Conservation (phyloP, 2,329 filamentous ascomycete genomes). For the Fusarium fujikuroi region DNA sequence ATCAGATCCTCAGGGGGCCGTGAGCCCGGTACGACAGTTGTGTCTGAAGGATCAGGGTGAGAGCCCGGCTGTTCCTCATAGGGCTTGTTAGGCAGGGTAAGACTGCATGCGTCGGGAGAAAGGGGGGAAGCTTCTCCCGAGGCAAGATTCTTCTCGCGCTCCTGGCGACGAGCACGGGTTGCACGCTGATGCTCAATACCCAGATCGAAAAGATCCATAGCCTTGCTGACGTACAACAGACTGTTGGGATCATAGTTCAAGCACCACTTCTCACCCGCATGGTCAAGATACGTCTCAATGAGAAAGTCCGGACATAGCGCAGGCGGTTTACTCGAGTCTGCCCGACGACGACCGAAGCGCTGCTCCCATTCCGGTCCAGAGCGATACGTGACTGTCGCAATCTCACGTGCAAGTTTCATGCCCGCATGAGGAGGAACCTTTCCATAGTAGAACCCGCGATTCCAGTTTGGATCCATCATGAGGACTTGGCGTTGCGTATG, state of each 20-base stretch:
- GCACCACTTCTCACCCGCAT: constrained; percentile 98
- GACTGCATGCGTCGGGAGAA: constrained; percentile 66
- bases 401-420: constrained; percentile 98
- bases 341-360: constrained; percentile 87
- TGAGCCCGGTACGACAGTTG: constrained; percentile 47
- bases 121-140: constrained; percentile 63
- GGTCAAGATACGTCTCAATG: constrained; percentile 97
- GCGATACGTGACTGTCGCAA: constrained; percentile 96
- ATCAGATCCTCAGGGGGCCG: constrained; percentile 83
- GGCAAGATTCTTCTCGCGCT: constrained; percentile 68
- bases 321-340: constrained; percentile 86
- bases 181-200: constrained; percentile 75
- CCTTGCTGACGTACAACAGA: constrained; percentile 94
- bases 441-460: constrained; percentile 92
- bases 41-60: constrained; percentile 48
- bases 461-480: constrained; percentile 99
- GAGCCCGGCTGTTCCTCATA: constrained; percentile 83
- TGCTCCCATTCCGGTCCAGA: constrained; percentile 98
- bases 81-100: constrained; percentile 83
- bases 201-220: constrained; percentile 98
- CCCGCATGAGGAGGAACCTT: constrained; percentile 89
- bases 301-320: constrained; percentile 97
- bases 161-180: constrained; percentile 69
- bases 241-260: constrained; percentile 97
- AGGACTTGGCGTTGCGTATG: constrained; percentile 97